These are phyloP conservation scores for Coelastrella sp. DNA, from an alignment of 139 green algal species.

Conservation along the genomic window DNA sequence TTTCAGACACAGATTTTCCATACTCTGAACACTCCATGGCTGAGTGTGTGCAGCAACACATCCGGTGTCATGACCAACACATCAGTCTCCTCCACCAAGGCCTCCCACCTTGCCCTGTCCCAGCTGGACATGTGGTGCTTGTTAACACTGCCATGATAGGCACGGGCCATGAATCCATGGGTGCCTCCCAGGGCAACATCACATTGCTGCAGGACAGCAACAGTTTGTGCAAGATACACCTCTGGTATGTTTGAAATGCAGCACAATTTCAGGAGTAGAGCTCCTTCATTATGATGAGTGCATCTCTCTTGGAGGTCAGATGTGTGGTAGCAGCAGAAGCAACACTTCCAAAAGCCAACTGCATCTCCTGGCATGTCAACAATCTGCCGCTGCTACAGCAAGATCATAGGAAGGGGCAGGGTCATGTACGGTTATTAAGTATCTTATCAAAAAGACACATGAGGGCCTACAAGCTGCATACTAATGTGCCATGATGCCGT, in stretches of 20 bases:
- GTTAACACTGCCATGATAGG: constrained; percentile 23
- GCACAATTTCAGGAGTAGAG: not conserved
- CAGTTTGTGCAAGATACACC: not conserved
- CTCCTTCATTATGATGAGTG: no score
- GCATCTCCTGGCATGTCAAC: no score
- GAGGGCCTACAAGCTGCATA: no score
- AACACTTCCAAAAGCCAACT: no score
- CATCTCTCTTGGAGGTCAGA: no score
- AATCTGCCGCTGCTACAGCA: no score
- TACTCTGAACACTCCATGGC: constrained; percentile 36
- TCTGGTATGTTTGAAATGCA: not conserved
- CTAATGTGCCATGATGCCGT: no score
- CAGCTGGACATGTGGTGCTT: not conserved
- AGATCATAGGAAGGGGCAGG: no score
- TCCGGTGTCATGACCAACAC: constrained; percentile 49
- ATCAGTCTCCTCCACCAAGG: not conserved
- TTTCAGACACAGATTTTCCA: no score
- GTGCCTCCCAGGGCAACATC: not conserved
- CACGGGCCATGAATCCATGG: constrained; percentile 13
- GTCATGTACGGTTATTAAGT: no score
- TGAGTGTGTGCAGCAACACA: constrained; percentile 41
- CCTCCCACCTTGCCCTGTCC: constrained; percentile 7
- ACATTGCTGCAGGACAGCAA: constrained; percentile 28
- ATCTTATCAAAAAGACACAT: no score
- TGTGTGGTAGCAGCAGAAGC: no score